Base-by-base conservation (phyloP, 257 asterid genomes). In the Ocimum tenuiflorum region DNA sequence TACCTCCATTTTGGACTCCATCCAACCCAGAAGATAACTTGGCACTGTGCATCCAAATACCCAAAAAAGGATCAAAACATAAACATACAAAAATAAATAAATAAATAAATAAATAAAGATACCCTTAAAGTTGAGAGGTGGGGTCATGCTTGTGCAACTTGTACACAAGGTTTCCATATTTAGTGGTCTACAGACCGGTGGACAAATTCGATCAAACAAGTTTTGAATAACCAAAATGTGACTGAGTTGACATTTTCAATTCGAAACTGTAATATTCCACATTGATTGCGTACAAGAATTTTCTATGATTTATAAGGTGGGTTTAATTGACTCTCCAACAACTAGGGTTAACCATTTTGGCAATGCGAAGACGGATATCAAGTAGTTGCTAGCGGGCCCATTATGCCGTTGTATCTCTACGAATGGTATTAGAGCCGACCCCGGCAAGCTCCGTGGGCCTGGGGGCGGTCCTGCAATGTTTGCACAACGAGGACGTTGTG, bases 1-100 rank as follows among this genome's bases (percentile, higher is more conserved):
- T 15, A 7, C 10, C 52, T 41, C 60, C 29, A 22, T 11, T 46
- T 39, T 20, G 47, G 73, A n/a, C 67, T 68, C 64, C 55, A 68
- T 65, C 3, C 6, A 7, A 8, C 49, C 60, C 45, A 38, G 7
- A 1, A 38, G 20, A 18, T 59, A 18, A 48, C 59, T 27, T 35
- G 38, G 49, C 36, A 19, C 50, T 38, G 50, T 36, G 17, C 64
- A 57, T 17, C 11, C 18, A 36, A 18, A 35, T 4, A 2, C 7
- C 22, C 2, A 38, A 38, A 59, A 0, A 19, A 9, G 2, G 36
- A 59, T 66, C 45, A 18, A 69, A 42, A 36, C 39, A 59, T 1
- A 47, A 19, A 20, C 24, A 57, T 22, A 35, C 31, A 46, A 20
- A 58, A 17, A 50, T 33, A 46, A 58, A 68, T 15, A 45, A 68